Conservation (phyloP, 345 rosid genomes). For the Toxicodendron radicans region DNA sequence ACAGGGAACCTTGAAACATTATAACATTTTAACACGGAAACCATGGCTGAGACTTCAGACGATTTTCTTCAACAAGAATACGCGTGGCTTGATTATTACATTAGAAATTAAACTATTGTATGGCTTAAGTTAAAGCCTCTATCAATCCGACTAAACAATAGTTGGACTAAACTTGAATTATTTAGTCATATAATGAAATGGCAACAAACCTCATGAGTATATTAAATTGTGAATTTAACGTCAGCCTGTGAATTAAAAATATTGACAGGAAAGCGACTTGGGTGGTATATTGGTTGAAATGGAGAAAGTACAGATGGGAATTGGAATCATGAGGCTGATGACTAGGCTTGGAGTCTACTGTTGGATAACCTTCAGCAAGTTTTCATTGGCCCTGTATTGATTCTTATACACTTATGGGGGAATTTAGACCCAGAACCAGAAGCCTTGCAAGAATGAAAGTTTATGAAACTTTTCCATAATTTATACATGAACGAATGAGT, state of each 20-base stretch:
- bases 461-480: neutral
- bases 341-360: neutral
- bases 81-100: neutral
- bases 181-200: slow-evolving; percentile 5
- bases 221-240: slow-evolving; percentile 22
- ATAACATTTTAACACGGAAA: neutral
- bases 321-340: slow-evolving; percentile 16
- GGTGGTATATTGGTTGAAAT: neutral
- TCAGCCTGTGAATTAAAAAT: slow-evolving; percentile 26
- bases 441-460: neutral
- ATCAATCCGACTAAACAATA: slow-evolving; percentile 10
- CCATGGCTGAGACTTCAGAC: slow-evolving; percentile 8
- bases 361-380: neutral
- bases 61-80: neutral
- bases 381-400: neutral
- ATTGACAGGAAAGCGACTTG: slow-evolving; percentile 25
- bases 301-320: slow-evolving; percentile 3
- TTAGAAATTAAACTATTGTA: slow-evolving; percentile 6
- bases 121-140: slow-evolving; percentile 7
- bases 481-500: no score
- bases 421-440: no score
- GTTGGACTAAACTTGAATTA: slow-evolving; percentile 1
- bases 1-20: slow-evolving; percentile 10
- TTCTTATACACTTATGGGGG: no score
- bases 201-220: slow-evolving; percentile 15